Percentiles rank a stretch among this genome's conserved stretches.
phyloP scores from a whole-genome alignment of 345 rosid genomes.

The Capsella bursapastoris region DNA sequence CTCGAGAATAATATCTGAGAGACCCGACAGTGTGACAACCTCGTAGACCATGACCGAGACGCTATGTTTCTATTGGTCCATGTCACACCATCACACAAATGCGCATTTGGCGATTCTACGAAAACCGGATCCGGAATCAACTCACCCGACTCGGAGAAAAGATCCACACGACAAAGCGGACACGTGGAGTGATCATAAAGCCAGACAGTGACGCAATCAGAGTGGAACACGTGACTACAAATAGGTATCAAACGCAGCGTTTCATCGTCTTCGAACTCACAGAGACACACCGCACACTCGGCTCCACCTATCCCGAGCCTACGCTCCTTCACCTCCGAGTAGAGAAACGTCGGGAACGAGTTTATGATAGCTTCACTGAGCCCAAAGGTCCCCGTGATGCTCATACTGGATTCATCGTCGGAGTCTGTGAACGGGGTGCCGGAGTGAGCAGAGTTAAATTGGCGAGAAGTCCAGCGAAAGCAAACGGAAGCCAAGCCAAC shows the following conservation, averaged over 20 bases:
- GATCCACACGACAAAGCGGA: conserved; percentile 78
- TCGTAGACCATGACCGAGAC: conserved; percentile 54
- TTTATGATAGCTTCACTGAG: conserved; percentile 54
- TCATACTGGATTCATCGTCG: conserved; percentile 26
- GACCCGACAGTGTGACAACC: conserved; percentile 49
- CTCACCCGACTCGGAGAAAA: conserved; percentile 46
- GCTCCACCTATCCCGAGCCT: conserved; percentile 59
- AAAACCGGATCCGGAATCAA: conserved; percentile 33
- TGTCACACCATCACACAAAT: conserved; percentile 21
- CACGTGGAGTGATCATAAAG: conserved; percentile 68
- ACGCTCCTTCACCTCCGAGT: conserved; percentile 66
- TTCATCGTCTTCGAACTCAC: conserved; percentile 77
- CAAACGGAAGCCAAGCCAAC: conserved; percentile 69
- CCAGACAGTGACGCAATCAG: conserved; percentile 71
- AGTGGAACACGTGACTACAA: conserved; percentile 80
- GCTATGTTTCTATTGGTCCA: conserved; percentile 38
- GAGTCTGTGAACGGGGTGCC: neutral
- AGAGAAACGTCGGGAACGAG: conserved; percentile 68
- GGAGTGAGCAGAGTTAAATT: neutral
- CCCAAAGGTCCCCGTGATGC: conserved; percentile 44
- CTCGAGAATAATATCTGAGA: conserved; percentile 50
- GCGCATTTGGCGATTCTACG: conserved; percentile 18
- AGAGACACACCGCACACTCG: conserved; percentile 83
- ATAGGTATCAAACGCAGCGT: conserved; percentile 73
- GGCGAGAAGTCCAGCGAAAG: conserved; percentile 51